Percentiles rank a stretch among this genome's conserved stretches.
Conservation (phyloP, 2,329 filamentous ascomycete species). For the Escovopsis sp. region DNA sequence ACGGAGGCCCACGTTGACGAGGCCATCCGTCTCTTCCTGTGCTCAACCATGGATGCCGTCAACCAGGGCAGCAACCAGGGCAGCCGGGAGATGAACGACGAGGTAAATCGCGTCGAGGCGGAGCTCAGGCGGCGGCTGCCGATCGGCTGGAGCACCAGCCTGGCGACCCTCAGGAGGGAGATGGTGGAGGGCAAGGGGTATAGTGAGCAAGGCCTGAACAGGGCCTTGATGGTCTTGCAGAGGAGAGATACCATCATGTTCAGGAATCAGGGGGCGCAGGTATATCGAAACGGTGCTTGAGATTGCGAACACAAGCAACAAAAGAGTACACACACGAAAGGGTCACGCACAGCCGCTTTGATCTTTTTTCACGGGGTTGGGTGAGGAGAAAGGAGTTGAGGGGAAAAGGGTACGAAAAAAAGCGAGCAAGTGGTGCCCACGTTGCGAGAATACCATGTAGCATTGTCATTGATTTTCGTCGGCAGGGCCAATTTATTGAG, state of each 20-base stretch:
- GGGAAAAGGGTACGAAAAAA: background rate
- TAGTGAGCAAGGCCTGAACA: constrained; percentile 69
- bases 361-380: background rate
- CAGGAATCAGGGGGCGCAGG: constrained; percentile 58
- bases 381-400: background rate
- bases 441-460: too few species aligned
- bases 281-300: constrained; percentile 57
- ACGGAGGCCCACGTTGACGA: constrained; percentile 91
- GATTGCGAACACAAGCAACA: too few species aligned
- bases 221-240: constrained; percentile 74
- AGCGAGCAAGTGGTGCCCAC: background rate
- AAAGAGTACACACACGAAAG: too few species aligned
- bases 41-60: constrained; percentile 94
- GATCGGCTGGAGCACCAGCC: constrained; percentile 87
- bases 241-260: constrained; percentile 76
- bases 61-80: constrained; percentile 75
- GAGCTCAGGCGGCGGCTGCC: constrained; percentile 77
- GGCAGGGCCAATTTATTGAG: too few species aligned
- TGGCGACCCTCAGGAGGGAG: constrained; percentile 73
- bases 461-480: too few species aligned
- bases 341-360: too few species aligned
- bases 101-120: constrained; percentile 72
- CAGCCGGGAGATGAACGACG: constrained; percentile 79
- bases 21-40: constrained; percentile 90
- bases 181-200: constrained; percentile 88